A percentile compares a stretch with the other conserved stretches of the same genome.
Evolutionary conservation across 352 stramenopile species (phyloP).

Genomic region (Pythium graminicola): DNA sequence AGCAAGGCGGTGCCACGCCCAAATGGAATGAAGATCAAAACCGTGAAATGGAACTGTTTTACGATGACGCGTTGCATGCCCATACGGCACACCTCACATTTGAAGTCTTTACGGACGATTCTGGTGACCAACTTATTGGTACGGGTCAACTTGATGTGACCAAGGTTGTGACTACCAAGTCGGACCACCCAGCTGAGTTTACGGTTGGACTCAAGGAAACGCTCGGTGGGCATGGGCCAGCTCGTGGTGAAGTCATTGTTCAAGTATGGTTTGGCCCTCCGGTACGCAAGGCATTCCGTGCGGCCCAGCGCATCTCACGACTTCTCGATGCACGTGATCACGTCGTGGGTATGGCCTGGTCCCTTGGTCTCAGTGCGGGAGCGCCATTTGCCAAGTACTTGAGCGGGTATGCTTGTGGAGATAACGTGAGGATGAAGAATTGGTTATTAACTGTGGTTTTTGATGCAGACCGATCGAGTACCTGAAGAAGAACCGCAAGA

Average conservation of each 20-base stretch:
- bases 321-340: slow-evolving; percentile 69
- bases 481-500: slow-evolving; percentile 68
- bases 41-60: slow-evolving; percentile 81
- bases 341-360: slow-evolving; percentile 47
- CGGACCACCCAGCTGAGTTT: slow-evolving; percentile 27
- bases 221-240: slow-evolving; percentile 23
- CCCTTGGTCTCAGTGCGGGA: slow-evolving; percentile 29
- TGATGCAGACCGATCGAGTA: slow-evolving; percentile 42
- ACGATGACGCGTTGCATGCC: slow-evolving; percentile 45
- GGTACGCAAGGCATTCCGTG: slow-evolving; percentile 72
- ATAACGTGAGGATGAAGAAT: not conserved
- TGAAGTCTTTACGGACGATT: slow-evolving; percentile 70
- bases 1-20: slow-evolving; percentile 48
- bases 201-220: slow-evolving; percentile 49
- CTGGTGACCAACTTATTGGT: slow-evolving; percentile 63
- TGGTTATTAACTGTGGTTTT: not conserved
- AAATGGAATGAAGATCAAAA: slow-evolving; percentile 64
- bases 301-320: slow-evolving; percentile 57
- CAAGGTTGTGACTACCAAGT: slow-evolving; percentile 38
- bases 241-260: slow-evolving; percentile 52
- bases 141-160: slow-evolving; percentile 51
- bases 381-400: slow-evolving; percentile 38
- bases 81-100: slow-evolving; percentile 49
- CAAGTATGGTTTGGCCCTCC: slow-evolving; percentile 74
- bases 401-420: slow-evolving; percentile 26